Evolutionary conservation across 352 stramenopile species (phyloP), one percentile per base, ranked within the genome.

Genomic region (Blastocystis sp.): DNA sequence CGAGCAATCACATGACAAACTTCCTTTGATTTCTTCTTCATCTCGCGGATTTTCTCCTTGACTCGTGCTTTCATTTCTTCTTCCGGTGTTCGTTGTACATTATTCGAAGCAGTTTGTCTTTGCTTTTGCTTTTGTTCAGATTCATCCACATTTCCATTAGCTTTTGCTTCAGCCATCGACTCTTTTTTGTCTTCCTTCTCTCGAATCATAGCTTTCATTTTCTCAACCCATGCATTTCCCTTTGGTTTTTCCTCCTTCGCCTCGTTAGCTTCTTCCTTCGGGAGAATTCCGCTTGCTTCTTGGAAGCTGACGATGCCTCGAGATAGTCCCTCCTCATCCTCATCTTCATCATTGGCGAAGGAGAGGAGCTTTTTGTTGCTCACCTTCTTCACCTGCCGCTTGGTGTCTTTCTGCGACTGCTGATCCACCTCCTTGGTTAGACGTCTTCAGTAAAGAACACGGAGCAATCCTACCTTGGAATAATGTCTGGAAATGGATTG

Each of bases 311-410:
- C 70, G 0, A 80, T 37, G 20, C 64, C n/a, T 1, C 29, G 53
- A 13, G 64, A 45, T n/a, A 61, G 29, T 37, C 18, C 56, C 23
- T 66, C 39, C 29, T 55, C 64, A 3, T 76, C 64, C 0, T 80
- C 70, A 3, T 91, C 84, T 69, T 97, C 93, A 90, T 98, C 95
- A 68, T 97, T 94, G 26, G 94, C 95, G 91, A 98, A 98, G 68
- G 94, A 98, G n/a, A 98, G 92, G 47, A 98, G 91, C 90, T 97
- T 98, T 26, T 95, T 91, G 90, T 98, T 94, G 37, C 95, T 95
- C 5, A 87, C 79, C 54, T 26, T 94, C 96, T n/a, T 94, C 93
- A 87, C 97, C 97, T 0, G 94, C 93, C 88, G 95, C 94, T 54
- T 93, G 94, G 76, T 95, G 94, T 64, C 13, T 26, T 87, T 55